Percentiles rank a stretch among this genome's conserved stretches.
Evolutionary conservation across 305 asterid genomes (phyloP).

Genomic region (Solanum aculeatissimum): DNA sequence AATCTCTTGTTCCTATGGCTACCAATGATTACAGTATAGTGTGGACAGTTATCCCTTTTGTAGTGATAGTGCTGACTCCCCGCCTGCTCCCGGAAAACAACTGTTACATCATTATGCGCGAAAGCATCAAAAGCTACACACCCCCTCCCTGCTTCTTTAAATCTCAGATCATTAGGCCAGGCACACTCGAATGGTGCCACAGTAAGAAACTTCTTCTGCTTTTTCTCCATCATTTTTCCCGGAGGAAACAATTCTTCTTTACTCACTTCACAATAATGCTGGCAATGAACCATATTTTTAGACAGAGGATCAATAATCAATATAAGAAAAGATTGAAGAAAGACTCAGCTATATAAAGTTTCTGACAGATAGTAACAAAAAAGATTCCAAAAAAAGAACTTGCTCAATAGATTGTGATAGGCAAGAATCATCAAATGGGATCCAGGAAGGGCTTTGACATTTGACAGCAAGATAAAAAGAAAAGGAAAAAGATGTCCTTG

Average conservation of each 20-base stretch:
- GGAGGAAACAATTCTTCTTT: constrained; percentile 3
- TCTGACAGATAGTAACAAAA: not conserved
- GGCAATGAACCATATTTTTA: constrained; percentile 7
- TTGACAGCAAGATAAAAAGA: not conserved
- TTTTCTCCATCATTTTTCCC: constrained; percentile 44
- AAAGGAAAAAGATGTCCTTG: constrained; percentile 1
- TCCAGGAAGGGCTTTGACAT: constrained; percentile 5
- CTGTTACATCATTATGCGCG: constrained; percentile 84
- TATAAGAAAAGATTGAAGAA: not conserved
- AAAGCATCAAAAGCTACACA: constrained; percentile 96
- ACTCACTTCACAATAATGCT: not conserved
- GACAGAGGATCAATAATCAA: not conserved
- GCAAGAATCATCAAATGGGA: not conserved
- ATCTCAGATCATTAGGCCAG: constrained; percentile 77
- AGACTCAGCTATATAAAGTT: not conserved
- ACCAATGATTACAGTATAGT: constrained; percentile 89
- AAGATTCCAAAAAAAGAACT: not conserved
- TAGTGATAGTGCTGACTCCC: constrained; percentile 96
- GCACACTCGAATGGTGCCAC: constrained; percentile 97
- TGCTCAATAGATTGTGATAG: not conserved
- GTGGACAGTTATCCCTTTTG: constrained; percentile 85
- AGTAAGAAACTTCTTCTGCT: constrained; percentile 58
- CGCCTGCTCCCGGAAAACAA: constrained; percentile 82
- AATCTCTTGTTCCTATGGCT: constrained; percentile 82
- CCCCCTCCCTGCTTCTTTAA: constrained; percentile 92